phyloP scores from a whole-genome alignment of 371 early-diverging fungal genomes.

The Mucor saturninus region DNA sequence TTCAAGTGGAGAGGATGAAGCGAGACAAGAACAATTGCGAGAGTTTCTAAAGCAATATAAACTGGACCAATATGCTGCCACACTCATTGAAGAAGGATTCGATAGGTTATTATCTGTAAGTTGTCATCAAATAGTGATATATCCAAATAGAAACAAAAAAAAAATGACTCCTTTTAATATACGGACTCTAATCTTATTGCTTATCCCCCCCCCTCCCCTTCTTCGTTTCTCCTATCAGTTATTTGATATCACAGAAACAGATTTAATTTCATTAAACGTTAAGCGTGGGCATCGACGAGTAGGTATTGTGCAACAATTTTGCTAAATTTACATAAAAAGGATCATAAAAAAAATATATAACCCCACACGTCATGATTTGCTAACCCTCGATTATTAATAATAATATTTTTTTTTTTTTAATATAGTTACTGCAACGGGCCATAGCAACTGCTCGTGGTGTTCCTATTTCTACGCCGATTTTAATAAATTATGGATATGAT shows the following conservation, averaged over 20 bases:
- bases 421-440: conserved; percentile 48
- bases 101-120: conserved; percentile 33
- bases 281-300: conserved; percentile 61
- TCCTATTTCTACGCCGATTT: conserved; percentile 31
- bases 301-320: conserved; percentile 28
- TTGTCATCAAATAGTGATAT: not conserved
- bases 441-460: conserved; percentile 44
- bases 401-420: not conserved
- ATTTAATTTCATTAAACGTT: conserved; percentile 47
- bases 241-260: conserved; percentile 52
- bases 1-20: conserved; percentile 3
- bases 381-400: not conserved
- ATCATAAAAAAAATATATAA: too few species aligned
- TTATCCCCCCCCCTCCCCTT: not conserved
- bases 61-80: conserved; percentile 34
- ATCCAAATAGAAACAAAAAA: too few species aligned
- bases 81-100: conserved; percentile 44
- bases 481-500: conserved; percentile 21
- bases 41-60: conserved; percentile 32
- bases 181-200: not conserved
- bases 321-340: not conserved
- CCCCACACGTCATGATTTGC: too few species aligned
- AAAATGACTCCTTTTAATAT: not conserved
- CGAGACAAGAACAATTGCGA: conserved; percentile 22
- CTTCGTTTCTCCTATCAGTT: conserved; percentile 28